Base-by-base conservation (phyloP, 371 early-diverging fungal genomes). In the Zychaea mexicana region DNA sequence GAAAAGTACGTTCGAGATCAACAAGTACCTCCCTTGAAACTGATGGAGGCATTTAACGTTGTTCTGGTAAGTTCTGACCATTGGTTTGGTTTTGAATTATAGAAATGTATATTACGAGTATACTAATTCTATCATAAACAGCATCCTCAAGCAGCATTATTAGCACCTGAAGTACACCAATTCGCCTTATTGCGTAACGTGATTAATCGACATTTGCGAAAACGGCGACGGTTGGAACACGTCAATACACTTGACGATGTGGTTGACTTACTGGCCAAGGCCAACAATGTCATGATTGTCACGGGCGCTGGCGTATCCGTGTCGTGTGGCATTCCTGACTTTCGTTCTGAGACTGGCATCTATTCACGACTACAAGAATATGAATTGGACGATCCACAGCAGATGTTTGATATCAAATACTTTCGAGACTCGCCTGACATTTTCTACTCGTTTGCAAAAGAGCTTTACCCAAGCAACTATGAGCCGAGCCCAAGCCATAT, bases 321-420 rank as follows among this genome's bases (percentile, higher is more conserved):
- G 0, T 92, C 96, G 0, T 94, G 96, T 61, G 99, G 99, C 24
- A 99, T 99, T 33, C 98, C 99, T 0, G 99, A 99, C 69, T 99
- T 99, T 65, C 86, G 99, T 46, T 98, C 99, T 10, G 89, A 92
- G 46, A 90, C 89, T 22, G 99, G 99, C n/a, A 93, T 99, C 32
- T 99, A 99, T 57, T 84, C 89, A 3, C 76, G 91, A n/a, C 67
- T 92, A 21, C 79, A 87, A 49, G 90, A 91, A 68, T 94, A 83
- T 64, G 79, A 87, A n/a, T 64, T 92, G 60, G 88, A 89, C 27
- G 92, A 94, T 63, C 93, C 93, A 3, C 92, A 94, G 71, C 90
- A 94, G 62, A 94, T 95, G 95, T 96, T 97, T 75, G 96, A 94
- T 61, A 87, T 97, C 24, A 84, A 92, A 24, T 96, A 90, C 69